Evolutionary conservation across 805 yeast genomes (phyloP), one percentile per base, ranked within the genome.

Genomic region (Saccharomycopsis fermentans): DNA sequence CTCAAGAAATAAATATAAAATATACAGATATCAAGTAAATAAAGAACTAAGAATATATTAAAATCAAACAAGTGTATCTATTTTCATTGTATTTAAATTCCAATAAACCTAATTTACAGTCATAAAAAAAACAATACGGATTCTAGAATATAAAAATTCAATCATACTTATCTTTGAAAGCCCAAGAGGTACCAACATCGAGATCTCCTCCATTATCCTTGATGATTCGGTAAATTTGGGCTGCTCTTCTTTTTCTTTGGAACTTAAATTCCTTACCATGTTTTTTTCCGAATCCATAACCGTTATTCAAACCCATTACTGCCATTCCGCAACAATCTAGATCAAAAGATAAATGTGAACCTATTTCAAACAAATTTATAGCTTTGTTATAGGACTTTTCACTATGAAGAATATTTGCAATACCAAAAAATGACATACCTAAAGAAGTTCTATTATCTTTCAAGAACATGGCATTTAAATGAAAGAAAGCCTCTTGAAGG

Each of bases 281-380:
- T 34, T 59, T 59, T 34, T 54, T 34, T 3, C 63, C 62, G 34
- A 55, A 61, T 17, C 63, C 63, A 29, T 59, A 61, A 3, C 63
- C 63, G 26, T 57, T 59, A 39, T 57, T 57, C 26, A 61, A 55
- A 11, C 63, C 62, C 34, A 52, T 43, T 1, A 39, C 55, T 6
- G 63, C 63, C 62, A 61, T 59, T 9, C 35, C 17, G 34, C 62
- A 61, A 47, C 62, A 61, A 34, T 61, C 63, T 14, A 59, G n/a
- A 26, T 61, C 63, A 36, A 8, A 54, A 5, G 62, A 43, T 37
- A 61, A 50, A 34, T 61, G 52, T 1, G 62, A 54, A 16, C 56
- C 39, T 8, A 59, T 37, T 32, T 61, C 63, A 59, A 59, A 61
- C 6, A 61, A 19, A 43, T 61, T 61, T 19, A 61, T 61, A 8